Base-by-base conservation (phyloP, 345 rosid genomes). In the Stellera chamaejasme region DNA sequence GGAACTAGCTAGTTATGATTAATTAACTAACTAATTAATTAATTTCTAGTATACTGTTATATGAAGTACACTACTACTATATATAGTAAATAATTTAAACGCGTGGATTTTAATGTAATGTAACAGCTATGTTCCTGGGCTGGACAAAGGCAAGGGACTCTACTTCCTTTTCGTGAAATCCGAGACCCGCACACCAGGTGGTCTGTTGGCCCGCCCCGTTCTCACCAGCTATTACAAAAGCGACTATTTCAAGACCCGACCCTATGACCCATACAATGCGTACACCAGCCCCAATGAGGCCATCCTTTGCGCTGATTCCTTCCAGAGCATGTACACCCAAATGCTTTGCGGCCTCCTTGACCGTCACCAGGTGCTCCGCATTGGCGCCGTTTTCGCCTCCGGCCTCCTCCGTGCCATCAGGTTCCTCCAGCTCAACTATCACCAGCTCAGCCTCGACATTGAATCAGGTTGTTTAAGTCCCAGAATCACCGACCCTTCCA, bases 181-280 rank as follows among this genome's bases (percentile, higher is more conserved):
- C 0, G 99, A 93, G 74, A 74, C 97, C 49, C 77, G 68, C 66
- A 93, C 99, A 8, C 89, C 97, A 0, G 96, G 97, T 12, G 98
- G 98, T 11, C 69, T 92, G 27, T 58, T 81, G 70, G 96, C 98
- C 39, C 71, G 97, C 9, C 98, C 98, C 5, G 98, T 88, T 3
- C 77, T 92, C 13, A 92, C 98, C n/a, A 92, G 98, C 67, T 86
- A 86, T 79, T 92, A 92, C 89, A 92, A 81, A 51, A 86, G 96
- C 53, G 94, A 86, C 6, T 88, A 89, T 48, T 93, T 93, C 81
- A 75, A 73, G 76, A 82, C 83, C 61, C 77, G 97, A 46, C 97
- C 94, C 0, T 81, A 75, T 47, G 97, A 93, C 59, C 97, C 99
- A 0, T 89, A 86, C 70, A 86, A 73, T 39, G 91, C 84, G 10